These are phyloP conservation scores for Lentinula boryana DNA, from an alignment of 768 basidiomycete genomes.

Conservation along the genomic window DNA sequence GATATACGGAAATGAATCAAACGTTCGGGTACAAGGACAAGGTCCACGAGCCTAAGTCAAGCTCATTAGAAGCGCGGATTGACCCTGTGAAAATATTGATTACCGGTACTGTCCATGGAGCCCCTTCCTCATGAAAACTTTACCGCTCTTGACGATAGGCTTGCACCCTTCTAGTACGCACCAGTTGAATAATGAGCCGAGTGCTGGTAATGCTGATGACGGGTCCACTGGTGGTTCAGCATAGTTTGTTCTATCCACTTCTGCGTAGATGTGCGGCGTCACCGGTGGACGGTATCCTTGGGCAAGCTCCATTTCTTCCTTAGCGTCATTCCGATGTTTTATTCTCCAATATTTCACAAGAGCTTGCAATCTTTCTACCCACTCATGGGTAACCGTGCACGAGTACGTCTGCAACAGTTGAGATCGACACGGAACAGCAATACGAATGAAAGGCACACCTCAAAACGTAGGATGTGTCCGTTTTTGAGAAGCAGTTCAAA, in stretches of 20 bases:
- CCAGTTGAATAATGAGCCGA: slow-evolving; percentile 78
- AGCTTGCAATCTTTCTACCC: slow-evolving; percentile 72
- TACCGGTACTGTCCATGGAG: slow-evolving; percentile 75
- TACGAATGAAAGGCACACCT: slow-evolving; percentile 44
- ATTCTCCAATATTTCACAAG: slow-evolving; percentile 77
- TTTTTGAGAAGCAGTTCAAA: slow-evolving; percentile 74
- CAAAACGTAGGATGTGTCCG: slow-evolving; percentile 68
- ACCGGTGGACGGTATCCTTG: slow-evolving; percentile 52
- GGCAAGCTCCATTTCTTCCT: slow-evolving; percentile 75
- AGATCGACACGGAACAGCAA: slow-evolving; percentile 1
- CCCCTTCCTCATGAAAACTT: slow-evolving; percentile 67
- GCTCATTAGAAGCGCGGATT: background rate
- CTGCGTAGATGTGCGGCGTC: slow-evolving; percentile 48
- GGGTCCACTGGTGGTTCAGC: slow-evolving; percentile 50
- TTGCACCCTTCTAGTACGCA: slow-evolving; percentile 79
- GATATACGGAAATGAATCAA: slow-evolving; percentile 66
- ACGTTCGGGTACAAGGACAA: slow-evolving; percentile 72
- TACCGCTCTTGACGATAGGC: slow-evolving; percentile 67
- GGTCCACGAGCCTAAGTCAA: slow-evolving; percentile 50
- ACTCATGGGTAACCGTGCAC: slow-evolving; percentile 65
- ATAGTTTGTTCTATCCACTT: slow-evolving; percentile 32
- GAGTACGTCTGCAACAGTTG: slow-evolving; percentile 50
- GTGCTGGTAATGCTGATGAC: slow-evolving; percentile 47
- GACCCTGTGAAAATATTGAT: slow-evolving; percentile 16
- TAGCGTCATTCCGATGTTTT: slow-evolving; percentile 69